Evolutionary conservation across 2,329 filamentous ascomycete genomes (phyloP), one percentile per base, ranked within the genome.

Genomic region (Aureobasidium lini): DNA sequence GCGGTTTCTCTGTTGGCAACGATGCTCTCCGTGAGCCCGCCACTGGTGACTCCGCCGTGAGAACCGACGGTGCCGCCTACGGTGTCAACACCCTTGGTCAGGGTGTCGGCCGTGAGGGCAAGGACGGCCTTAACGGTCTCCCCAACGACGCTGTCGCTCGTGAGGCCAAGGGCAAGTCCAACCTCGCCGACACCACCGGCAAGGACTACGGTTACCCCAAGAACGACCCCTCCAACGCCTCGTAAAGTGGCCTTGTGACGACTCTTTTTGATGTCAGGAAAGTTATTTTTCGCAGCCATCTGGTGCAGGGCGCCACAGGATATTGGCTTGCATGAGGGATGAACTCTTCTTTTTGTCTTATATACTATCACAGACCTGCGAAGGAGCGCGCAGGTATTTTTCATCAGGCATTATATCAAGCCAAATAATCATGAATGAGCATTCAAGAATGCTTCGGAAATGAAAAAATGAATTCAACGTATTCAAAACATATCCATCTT

Each of bases 91-190:
- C 77, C 13, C 71, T 69, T 13, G 80, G 76, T 44, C 66, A 67
- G 60, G 67, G 72, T 42, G 79, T 89, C 60, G 87, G 86, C 11
- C 79, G 86, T 46, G 79, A 88, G 71, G 85, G 77, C 18, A 75
- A 77, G 63, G 85, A 89, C 36, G 75, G 76, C 39, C 71, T 87
- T 10, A 71, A 76, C 9, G 77, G 77, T 2, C 72, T 83, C 23
- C 84, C 84, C 16, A 81, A 81, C 69, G 85, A 88, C 71, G 84
- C 83, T 47, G 75, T 76, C n/a, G 71, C 76, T 15, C 73, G 76
- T 53, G 81, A 77, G 64, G 66, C 70, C 56, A 76, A 74, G 71
- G 58, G 73, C 59, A 73, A 75, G 66, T 50, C 65, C n/a, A 72
- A 72, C 23, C 66, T 77, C 34, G 71, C 63, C 57, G 64, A 77